Evolutionary conservation across 176 grass and related monocot genomes (phyloP).

Genomic region (Tuctoria greenei): DNA sequence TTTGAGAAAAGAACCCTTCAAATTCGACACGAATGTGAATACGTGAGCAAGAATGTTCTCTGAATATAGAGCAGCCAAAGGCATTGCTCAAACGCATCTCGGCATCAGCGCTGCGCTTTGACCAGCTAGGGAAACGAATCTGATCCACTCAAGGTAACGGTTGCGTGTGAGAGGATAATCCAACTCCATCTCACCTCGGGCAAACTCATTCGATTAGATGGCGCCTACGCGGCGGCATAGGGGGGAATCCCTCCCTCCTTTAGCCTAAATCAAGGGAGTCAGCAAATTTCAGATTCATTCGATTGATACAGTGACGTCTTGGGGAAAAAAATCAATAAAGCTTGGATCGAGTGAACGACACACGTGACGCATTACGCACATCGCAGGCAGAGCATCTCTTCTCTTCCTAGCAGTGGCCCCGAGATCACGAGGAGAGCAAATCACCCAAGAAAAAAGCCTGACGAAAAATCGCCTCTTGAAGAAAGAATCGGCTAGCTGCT

Average conservation of each 20-base stretch:
- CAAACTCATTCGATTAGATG: neutral
- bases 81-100: neutral
- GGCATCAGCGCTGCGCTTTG: neutral
- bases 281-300: neutral
- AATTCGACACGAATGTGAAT: too few relatives aligned
- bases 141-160: neutral
- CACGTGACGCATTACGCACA: neutral
- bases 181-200: neutral
- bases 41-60: neutral
- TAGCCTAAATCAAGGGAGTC: neutral
- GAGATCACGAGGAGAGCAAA: neutral
- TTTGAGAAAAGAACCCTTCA: neutral
- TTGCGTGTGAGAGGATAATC: neutral
- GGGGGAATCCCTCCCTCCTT: neutral
- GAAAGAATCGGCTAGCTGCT: conserved; percentile 9
- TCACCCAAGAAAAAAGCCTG: neutral
- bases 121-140: neutral
- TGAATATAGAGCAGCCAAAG: neutral
- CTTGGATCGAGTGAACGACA: neutral
- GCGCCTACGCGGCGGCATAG: neutral
- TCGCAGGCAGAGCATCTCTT: neutral
- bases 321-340: neutral
- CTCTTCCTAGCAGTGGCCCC: neutral
- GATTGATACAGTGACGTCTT: neutral
- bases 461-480: neutral